Evolutionary conservation across 108 stramenopile species (phyloP).

Genomic region (Skeletonema menzelii): DNA sequence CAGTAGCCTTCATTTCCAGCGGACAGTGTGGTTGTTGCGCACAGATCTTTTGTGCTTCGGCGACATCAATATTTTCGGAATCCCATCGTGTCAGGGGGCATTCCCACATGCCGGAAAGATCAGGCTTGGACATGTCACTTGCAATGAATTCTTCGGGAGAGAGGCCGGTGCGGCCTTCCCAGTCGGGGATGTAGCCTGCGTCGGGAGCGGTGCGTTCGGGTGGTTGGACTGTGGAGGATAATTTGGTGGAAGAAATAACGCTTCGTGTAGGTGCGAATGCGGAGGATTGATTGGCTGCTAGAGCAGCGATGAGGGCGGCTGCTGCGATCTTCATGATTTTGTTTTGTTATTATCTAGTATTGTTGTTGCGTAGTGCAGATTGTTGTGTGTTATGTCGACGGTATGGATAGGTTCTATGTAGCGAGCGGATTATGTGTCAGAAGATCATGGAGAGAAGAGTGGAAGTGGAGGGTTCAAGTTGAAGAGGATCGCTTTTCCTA

Average conservation of each 20-base stretch:
- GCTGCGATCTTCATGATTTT: slow-evolving; percentile 54
- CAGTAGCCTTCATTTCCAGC: slow-evolving; percentile 62
- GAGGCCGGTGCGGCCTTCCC: slow-evolving; percentile 73
- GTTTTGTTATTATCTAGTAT: neutral
- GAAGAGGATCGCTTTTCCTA: neutral
- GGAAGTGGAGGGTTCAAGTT: neutral
- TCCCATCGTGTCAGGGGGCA: slow-evolving; percentile 90
- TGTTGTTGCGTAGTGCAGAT: neutral
- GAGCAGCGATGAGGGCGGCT: slow-evolving; percentile 46
- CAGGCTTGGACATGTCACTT: slow-evolving; percentile 67
- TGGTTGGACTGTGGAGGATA: slow-evolving; percentile 4
- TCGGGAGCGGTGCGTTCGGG: slow-evolving; percentile 70
- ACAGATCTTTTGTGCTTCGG: slow-evolving; percentile 58
- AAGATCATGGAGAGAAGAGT: neutral
- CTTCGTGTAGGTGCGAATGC: slow-evolving; percentile 48
- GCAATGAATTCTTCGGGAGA: slow-evolving; percentile 71
- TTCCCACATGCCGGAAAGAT: slow-evolving; percentile 83
- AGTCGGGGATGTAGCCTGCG: slow-evolving; percentile 75
- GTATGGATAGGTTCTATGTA: neutral
- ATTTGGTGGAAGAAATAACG: neutral
- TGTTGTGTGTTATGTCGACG: neutral
- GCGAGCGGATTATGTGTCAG: neutral
- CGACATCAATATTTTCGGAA: slow-evolving; percentile 69
- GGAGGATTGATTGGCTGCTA: slow-evolving; percentile 24
- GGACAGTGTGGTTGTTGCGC: slow-evolving; percentile 59